phyloP scores from a whole-genome alignment of 2,329 filamentous ascomycete genomes.

The Alternaria arbusti region DNA sequence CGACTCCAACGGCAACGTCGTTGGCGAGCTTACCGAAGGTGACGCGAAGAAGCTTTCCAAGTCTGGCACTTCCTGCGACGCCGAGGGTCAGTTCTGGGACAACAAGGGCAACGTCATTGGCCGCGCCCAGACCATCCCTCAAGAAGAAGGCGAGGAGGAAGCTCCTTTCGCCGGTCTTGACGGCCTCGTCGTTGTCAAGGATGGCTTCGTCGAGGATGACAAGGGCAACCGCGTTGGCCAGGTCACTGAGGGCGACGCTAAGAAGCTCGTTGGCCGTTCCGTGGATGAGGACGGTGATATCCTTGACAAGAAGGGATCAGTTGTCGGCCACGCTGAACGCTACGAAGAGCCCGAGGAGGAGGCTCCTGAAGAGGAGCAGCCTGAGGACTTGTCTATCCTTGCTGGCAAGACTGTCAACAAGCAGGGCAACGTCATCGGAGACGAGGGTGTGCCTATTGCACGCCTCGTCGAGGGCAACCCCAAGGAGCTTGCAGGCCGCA shows the following conservation, averaged over 20 bases:
- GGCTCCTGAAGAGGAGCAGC: slow-evolving; percentile 49
- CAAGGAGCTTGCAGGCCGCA: slow-evolving; percentile 68
- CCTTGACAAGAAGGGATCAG: slow-evolving; percentile 60
- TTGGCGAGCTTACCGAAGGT: slow-evolving; percentile 58
- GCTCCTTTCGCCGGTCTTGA: slow-evolving; percentile 59
- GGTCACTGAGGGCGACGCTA: slow-evolving; percentile 58
- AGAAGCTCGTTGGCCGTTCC: slow-evolving; percentile 58
- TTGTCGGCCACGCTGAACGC: slow-evolving; percentile 60
- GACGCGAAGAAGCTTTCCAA: slow-evolving; percentile 62
- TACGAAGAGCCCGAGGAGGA: slow-evolving; percentile 71
- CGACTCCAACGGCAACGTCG: slow-evolving; percentile 53
- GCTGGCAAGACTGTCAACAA: slow-evolving; percentile 58
- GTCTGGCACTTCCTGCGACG: slow-evolving; percentile 53
- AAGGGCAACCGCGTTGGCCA: slow-evolving; percentile 58
- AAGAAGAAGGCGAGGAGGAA: slow-evolving; percentile 57
- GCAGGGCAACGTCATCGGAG: slow-evolving; percentile 58
- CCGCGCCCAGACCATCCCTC: slow-evolving; percentile 55
- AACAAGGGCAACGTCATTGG: slow-evolving; percentile 61
- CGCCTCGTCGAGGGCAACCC: slow-evolving; percentile 71
- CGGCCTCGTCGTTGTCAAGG: slow-evolving; percentile 58
- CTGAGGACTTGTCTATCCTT: slow-evolving; percentile 54
- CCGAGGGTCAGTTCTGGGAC: slow-evolving; percentile 60
- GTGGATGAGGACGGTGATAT: slow-evolving; percentile 62
- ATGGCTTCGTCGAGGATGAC: slow-evolving; percentile 58
- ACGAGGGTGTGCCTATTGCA: slow-evolving; percentile 61